Base-by-base conservation (phyloP, 2,329 filamentous ascomycete genomes). In the Aureobasidium sp. region DNA sequence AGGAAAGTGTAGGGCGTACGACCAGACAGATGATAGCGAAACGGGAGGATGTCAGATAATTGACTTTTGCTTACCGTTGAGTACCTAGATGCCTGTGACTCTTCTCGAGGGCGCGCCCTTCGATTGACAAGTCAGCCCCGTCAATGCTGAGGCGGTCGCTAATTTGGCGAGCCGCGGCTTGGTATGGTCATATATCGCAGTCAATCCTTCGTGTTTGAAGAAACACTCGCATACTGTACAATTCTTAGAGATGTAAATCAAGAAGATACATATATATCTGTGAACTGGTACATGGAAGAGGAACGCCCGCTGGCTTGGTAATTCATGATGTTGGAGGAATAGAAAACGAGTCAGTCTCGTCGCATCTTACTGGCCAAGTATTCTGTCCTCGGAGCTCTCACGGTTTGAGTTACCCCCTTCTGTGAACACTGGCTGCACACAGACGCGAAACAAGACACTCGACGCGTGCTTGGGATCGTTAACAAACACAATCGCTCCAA, bases 61-160 rank as follows among this genome's bases (percentile, higher is more conserved):
- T 57, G 54, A 40, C 54, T 57, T 45, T 57, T 57, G 54, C 54
- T 57, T 57, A 57, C 54, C 55, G 43, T 49, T 50, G 55, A 42
- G 33, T 59, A 40, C 37, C 42, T 47, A 59, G 33, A 50, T 37
- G 45, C 33, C n/a, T 50, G 35, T 59, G 54, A 57, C 54, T 59
- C 43, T 58, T 38, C 15, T 31, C 4, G 27, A 59, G 35, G 43
- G 33, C 55, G 55, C 55, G 55, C 55, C 55, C 55, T 59, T 59
- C 33, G 35, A 42, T 49, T 50, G 55, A 59, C 55, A 59, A 49
- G 35, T 59, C 55, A 46, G 54, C 54, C 54, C 33, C 38, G 53
- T 23, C 33, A 40, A 27, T 1, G 9, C 17, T 43, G 31, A 38
- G 47, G 31, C 51, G 19, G 38, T 21, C 40, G 53, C 53, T 57